Evolutionary conservation across 768 basidiomycete species (phyloP), one percentile per base, ranked within the genome.

Genomic region (Melanogaster broomeanus): DNA sequence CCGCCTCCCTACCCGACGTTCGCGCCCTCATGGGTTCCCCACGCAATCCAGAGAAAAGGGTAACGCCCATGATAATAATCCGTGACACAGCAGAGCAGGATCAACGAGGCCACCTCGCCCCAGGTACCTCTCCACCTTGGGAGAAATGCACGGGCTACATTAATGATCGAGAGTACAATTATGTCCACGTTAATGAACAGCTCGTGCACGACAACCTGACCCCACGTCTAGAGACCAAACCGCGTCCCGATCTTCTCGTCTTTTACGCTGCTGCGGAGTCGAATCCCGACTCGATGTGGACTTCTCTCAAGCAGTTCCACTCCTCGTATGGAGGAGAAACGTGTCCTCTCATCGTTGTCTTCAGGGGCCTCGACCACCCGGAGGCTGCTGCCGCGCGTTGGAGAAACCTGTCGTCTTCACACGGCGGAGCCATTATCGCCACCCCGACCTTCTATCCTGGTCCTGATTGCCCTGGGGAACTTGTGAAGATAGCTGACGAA

Each of bases 261-360:
- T 63, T 66, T 44, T 58, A 48, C 38, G 52, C 58, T 12, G 42
- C 54, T 41, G 53, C 46, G n/a, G 38, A 55, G 28, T 49, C 49
- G 9, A 51, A 44, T 16, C 35, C 28, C 6, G 56, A 53, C 10
- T 30, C 21, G 12, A 56, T 31, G n/a, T 61, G 61, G 63, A 31
- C 40, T 1, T 13, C 41, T 15, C 55, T 66, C 25, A 42, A 61
- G 37, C 49, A 38, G 12, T 66, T 65, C 24, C 37, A 63, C 15
- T 22, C 19, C 37, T 55, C 40, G 9, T 57, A 52, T 30, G 51
- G 64, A 35, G 64, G 61, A 10, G 45, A 55, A 25, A 58, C 46
- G 19, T 58, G 52, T 48, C 64, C 63, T 2, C 35, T 61, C 6
- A 59, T 65, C 45, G 34, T 65, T 42, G 55, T 65, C 41, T 57